A percentile compares a stretch with the other conserved stretches of the same genome.
phyloP scores from a whole-genome alignment of 306 rosid genomes.

The Pachyrhizus erosus region DNA sequence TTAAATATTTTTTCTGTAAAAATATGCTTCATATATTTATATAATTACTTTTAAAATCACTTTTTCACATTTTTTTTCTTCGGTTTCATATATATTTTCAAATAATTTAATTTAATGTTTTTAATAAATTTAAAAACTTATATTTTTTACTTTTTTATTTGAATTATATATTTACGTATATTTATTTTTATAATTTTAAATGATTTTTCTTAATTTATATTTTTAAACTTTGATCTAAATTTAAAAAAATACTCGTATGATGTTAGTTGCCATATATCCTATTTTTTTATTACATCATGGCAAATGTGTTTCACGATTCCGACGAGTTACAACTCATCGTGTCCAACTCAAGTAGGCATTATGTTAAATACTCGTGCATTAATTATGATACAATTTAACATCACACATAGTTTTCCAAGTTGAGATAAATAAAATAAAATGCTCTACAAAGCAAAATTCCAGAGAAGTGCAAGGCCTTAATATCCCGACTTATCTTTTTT shows the following conservation, averaged over 20 bases:
- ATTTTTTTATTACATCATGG: neutral
- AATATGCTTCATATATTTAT: no score
- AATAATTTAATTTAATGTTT: neutral
- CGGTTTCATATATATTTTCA: neutral
- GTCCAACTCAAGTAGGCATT: neutral
- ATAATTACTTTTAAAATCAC: no score
- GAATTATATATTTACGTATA: no score
- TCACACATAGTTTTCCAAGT: neutral
- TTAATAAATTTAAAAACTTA: neutral
- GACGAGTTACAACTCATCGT: constrained; percentile 1
- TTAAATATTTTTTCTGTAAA: no score
- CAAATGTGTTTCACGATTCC: neutral
- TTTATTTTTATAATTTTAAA: neutral
- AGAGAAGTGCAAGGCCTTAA: neutral
- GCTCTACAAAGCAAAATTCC: neutral
- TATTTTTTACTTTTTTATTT: no score
- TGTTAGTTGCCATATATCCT: neutral
- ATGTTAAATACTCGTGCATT: neutral
- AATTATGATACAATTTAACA: neutral
- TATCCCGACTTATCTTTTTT: neutral
- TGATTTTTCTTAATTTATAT: neutral
- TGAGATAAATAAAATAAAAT: neutral
- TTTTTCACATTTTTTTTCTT: neutral
- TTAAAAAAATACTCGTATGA: neutral
- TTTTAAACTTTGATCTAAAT: neutral